Percentiles rank a stretch among this genome's conserved stretches.
Evolutionary conservation across 2,329 filamentous ascomycete genomes (phyloP).

Genomic region (Cryphonectria nitschkei): DNA sequence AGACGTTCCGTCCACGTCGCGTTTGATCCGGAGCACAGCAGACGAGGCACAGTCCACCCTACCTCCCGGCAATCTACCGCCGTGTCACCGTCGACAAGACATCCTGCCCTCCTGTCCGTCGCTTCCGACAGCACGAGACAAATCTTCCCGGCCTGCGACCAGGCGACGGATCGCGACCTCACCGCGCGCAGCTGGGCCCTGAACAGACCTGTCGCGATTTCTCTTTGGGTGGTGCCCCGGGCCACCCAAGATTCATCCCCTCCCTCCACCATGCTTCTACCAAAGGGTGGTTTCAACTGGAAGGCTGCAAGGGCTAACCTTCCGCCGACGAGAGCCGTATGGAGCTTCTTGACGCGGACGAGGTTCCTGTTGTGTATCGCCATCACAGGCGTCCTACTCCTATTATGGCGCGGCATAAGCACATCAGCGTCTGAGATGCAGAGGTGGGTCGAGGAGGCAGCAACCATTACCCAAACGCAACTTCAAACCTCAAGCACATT

Average conservation of each 20-base stretch:
- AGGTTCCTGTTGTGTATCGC: constrained; percentile 77
- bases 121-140: constrained; percentile 6
- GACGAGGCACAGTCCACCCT: constrained; percentile 16
- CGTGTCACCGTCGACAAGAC: constrained; percentile 10
- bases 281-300: constrained; percentile 89
- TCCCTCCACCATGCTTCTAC: constrained; percentile 74
- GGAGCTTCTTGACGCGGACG: constrained; percentile 73
- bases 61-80: constrained; percentile 16
- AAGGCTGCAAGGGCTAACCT: constrained; percentile 82
- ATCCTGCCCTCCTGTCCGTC: background rate
- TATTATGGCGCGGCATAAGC: constrained; percentile 87
- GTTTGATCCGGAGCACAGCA: constrained; percentile 1
- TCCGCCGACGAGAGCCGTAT: constrained; percentile 74
- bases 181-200: constrained; percentile 24
- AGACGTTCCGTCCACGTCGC: constrained; percentile 6
- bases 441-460: constrained; percentile 62
- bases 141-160: background rate
- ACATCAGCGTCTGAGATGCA: constrained; percentile 85
- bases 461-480: background rate
- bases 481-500: background rate
- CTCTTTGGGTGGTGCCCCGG: constrained; percentile 44
- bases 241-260: constrained; percentile 41
- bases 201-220: constrained; percentile 22
- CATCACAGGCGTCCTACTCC: constrained; percentile 69
- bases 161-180: constrained; percentile 16